Base-by-base conservation (phyloP, 352 stramenopile species). In the Phytophthora chlamydospora region DNA sequence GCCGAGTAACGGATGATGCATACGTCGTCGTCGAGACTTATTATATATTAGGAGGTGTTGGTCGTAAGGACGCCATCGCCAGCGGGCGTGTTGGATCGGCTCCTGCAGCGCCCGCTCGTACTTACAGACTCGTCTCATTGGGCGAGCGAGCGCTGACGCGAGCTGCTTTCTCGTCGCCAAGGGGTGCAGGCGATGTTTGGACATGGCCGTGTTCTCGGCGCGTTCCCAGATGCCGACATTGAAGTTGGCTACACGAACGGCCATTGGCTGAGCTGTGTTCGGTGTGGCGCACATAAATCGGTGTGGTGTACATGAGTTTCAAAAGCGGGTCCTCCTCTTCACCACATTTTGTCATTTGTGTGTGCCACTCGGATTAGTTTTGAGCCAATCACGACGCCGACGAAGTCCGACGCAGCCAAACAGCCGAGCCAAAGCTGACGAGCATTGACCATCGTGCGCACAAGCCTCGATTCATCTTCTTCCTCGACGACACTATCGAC, bases 1-100 rank as follows among this genome's bases (percentile, higher is more conserved):
- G 14, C 12, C 12, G 24, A 35, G 57, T 58, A 71, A 71, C 63
- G 63, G 61, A 68, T 59, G 29, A 10, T 17, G 27, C 21, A 59
- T 55, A 46, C 50, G 32, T 48, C 45, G 50, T 32, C 14, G 19
- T 31, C 32, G 46, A 52, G 33, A 32, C 7, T 33, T 43, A 24
- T 24, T 17, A 54, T n/a, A n/a, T n/a, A n/a, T n/a, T n/a, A 31
- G 43, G 16, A n/a, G n/a, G 6, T 42, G 31, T 52, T 39, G 44
- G 44, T 41, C 11, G 16, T 14, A 38, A 31, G 8, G 21, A 33
- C 17, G 29, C 33, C 45, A 17, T n/a, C 38, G 38, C 21, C 35
- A 3, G 12, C 13, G 42, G 8, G 35, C 13, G 19, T 11, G 7
- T 19, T 39, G 27, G 45, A 42, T 54, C 32, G 42, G 42, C 19